Evolutionary conservation across 2,329 filamentous ascomycete genomes (phyloP).

Genomic region (Nannizzia gypsea): DNA sequence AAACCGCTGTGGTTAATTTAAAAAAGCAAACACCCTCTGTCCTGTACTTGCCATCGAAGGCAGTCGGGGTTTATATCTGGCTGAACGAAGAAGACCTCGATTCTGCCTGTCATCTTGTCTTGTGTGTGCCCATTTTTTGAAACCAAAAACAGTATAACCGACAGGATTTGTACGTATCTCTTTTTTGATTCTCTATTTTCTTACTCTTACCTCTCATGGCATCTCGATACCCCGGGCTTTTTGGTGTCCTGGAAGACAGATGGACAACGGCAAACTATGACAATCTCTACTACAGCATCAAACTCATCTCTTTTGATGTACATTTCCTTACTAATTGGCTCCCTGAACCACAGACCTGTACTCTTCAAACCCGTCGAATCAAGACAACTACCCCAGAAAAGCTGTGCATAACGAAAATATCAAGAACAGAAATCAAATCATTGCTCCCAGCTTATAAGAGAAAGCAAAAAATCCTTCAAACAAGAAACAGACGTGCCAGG

Average conservation of each 20-base stretch:
- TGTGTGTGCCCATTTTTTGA: slow-evolving; percentile 4
- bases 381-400: slow-evolving; percentile 17
- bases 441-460: background rate
- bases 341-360: slow-evolving; percentile 33
- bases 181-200: slow-evolving; percentile 12
- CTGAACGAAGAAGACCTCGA: slow-evolving; percentile 1
- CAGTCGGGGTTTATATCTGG: slow-evolving; percentile 14
- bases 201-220: background rate
- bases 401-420: slow-evolving; percentile 31
- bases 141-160: slow-evolving; percentile 4
- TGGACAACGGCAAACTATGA: background rate
- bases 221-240: background rate
- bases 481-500: slow-evolving; percentile 13
- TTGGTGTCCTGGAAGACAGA: background rate
- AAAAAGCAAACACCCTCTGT: slow-evolving; percentile 5
- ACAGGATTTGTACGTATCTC: slow-evolving; percentile 18
- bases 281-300: background rate
- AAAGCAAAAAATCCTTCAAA: slow-evolving; percentile 7
- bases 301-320: background rate
- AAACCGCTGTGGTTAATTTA: slow-evolving; percentile 3
- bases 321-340: slow-evolving; percentile 29
- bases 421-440: slow-evolving; percentile 23
- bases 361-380: slow-evolving; percentile 25
- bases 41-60: slow-evolving; percentile 21
- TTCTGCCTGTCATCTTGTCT: slow-evolving; percentile 3